phyloP scores from a whole-genome alignment of 345 rosid species.

The Euphorbia peplus region DNA sequence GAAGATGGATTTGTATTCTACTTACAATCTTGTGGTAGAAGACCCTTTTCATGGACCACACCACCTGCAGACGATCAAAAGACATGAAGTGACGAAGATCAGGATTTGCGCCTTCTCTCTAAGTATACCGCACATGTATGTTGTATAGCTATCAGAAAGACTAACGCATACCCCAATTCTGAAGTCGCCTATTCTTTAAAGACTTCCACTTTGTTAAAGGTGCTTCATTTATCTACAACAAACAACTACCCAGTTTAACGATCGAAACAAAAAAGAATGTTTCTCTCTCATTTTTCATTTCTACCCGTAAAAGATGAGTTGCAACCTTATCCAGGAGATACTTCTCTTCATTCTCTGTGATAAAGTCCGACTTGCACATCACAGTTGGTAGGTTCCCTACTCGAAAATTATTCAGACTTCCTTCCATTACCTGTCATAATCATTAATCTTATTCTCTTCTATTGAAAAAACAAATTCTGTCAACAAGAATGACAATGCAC shows the following conservation, averaged over 20 bases:
- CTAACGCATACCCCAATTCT: constrained; percentile 70
- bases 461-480: neutral
- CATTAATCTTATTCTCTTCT: neutral
- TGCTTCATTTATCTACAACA: constrained; percentile 54
- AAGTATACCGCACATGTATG: neutral
- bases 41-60: constrained; percentile 93
- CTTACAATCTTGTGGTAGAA: constrained; percentile 86
- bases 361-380: constrained; percentile 59
- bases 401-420: constrained; percentile 35
- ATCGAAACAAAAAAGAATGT: neutral
- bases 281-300: neutral
- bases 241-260: neutral
- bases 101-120: neutral
- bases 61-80: constrained; percentile 59
- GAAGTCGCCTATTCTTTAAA: constrained; percentile 81
- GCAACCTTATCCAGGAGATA: constrained; percentile 54
- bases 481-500: neutral
- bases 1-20: constrained; percentile 3
- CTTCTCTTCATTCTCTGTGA: constrained; percentile 52
- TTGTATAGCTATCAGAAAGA: neutral
- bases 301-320: neutral
- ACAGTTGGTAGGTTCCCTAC: constrained; percentile 70
- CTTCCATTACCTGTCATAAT: constrained; percentile 15
- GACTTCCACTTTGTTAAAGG: constrained; percentile 81
- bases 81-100: neutral